These are phyloP conservation scores for Syncephalastrum monosporum DNA, from an alignment of 371 early-diverging fungal species.

Conservation along the genomic window DNA sequence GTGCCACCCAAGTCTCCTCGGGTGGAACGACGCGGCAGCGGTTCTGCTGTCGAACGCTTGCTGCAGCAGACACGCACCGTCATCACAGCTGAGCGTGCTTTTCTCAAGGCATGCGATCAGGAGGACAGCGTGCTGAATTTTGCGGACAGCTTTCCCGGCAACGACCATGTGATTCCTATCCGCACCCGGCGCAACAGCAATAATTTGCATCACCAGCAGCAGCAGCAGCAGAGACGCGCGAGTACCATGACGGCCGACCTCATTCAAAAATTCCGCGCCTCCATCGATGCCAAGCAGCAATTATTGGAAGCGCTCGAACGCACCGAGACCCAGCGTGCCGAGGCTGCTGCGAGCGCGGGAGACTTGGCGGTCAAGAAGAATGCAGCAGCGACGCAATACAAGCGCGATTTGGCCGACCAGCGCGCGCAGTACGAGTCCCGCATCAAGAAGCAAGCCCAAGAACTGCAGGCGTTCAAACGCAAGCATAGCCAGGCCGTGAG, in stretches of 20 bases:
- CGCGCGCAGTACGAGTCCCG: constrained; percentile 59
- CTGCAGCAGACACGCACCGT: no score
- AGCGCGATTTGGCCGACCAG: constrained; percentile 23
- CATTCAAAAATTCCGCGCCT: constrained; percentile 8
- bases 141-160: constrained; percentile 1
- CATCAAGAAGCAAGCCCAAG: constrained; percentile 59
- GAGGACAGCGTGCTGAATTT: constrained; percentile 1
- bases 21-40: no score
- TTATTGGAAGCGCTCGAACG: constrained; percentile 48
- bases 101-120: constrained; percentile 3
- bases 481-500: constrained; percentile 54
- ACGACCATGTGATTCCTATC: not conserved
- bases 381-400: constrained; percentile 11
- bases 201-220: not conserved
- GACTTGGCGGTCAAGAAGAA: constrained; percentile 20
- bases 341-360: constrained; percentile 35
- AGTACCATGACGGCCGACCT: constrained; percentile 9
- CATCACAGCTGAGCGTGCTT: constrained; percentile 3
- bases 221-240: constrained; percentile 10
- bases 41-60: no score
- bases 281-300: constrained; percentile 35
- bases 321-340: constrained; percentile 39
- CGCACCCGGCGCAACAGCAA: constrained; percentile 4
- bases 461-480: constrained; percentile 56
- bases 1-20: constrained; percentile 5